Evolutionary conservation across 805 yeast species (phyloP).

Genomic region (Dipodascus albidus): DNA sequence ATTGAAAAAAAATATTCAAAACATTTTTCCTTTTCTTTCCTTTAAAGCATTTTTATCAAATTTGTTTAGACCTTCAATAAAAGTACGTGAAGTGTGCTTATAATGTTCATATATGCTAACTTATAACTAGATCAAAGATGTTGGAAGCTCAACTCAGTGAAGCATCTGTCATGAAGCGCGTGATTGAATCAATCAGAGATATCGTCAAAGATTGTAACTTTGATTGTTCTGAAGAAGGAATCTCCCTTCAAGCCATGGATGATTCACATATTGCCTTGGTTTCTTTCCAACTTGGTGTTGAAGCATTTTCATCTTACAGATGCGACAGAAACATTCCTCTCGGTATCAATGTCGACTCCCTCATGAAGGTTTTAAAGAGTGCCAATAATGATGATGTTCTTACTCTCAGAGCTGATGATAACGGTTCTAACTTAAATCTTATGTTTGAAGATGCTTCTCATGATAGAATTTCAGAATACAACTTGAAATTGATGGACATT

Average conservation of each 20-base stretch:
- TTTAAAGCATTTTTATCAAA: background rate
- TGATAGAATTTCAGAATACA: conserved; percentile 87
- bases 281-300: conserved; percentile 74
- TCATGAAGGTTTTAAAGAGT: conserved; percentile 79
- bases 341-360: conserved; percentile 82
- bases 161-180: conserved; percentile 81
- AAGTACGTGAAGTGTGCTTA: too few species aligned
- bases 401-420: conserved; percentile 81
- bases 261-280: conserved; percentile 92
- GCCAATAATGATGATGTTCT: conserved; percentile 84
- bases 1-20: background rate
- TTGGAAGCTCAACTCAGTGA: conserved; percentile 95
- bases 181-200: conserved; percentile 89
- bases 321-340: conserved; percentile 89
- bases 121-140: conserved; percentile 36
- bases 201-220: conserved; percentile 92
- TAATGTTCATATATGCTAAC: background rate
- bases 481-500: conserved; percentile 87
- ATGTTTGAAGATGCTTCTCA: conserved; percentile 85
- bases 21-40: background rate
- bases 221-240: conserved; percentile 91
- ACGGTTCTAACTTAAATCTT: conserved; percentile 67
- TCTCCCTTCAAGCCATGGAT: conserved; percentile 95
- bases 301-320: conserved; percentile 84
- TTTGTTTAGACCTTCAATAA: too few species aligned